These are phyloP conservation scores for Cornus kousa DNA, from an alignment of 148 eudicot species.

Conservation along the genomic window DNA sequence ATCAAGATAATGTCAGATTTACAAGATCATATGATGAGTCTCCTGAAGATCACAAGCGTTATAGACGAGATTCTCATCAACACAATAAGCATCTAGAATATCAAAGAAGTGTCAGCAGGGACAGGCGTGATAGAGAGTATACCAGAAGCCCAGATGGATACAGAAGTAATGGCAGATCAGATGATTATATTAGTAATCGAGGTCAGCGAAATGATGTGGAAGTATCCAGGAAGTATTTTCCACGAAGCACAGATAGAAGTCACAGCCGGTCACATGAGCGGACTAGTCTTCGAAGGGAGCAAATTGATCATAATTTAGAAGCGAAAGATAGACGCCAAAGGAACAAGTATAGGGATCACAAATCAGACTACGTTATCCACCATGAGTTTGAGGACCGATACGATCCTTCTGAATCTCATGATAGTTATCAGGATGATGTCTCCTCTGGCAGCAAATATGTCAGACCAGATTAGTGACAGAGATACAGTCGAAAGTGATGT, in stretches of 20 bases:
- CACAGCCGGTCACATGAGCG: slow-evolving; percentile 37
- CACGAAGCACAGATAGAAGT: slow-evolving; percentile 29
- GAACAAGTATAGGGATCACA: slow-evolving; percentile 26
- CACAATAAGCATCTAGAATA: slow-evolving; percentile 28
- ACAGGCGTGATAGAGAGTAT: slow-evolving; percentile 28
- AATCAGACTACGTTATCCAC: slow-evolving; percentile 26
- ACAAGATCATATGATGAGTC: slow-evolving; percentile 18
- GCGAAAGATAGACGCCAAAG: slow-evolving; percentile 34
- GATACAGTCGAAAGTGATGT: slow-evolving; percentile 7
- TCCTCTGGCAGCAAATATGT: slow-evolving; percentile 21
- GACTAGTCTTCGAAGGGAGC: slow-evolving; percentile 41
- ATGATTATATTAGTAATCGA: slow-evolving; percentile 5
- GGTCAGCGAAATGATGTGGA: slow-evolving; percentile 14
- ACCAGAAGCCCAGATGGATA: slow-evolving; percentile 27
- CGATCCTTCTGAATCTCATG: slow-evolving; percentile 64
- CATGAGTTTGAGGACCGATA: slow-evolving; percentile 77
- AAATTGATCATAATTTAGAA: slow-evolving; percentile 25
- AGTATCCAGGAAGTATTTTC: slow-evolving; percentile 2
- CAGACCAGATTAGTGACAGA: slow-evolving; percentile 5
- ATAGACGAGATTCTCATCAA: slow-evolving; percentile 26
- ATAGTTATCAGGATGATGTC: slow-evolving; percentile 34
- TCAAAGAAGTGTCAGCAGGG: slow-evolving; percentile 26
- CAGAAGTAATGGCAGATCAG: slow-evolving; percentile 13
- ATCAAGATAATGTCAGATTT: slow-evolving; percentile 23
- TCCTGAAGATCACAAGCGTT: slow-evolving; percentile 20